Base-by-base conservation (phyloP, 2,329 filamentous ascomycete genomes). In the Trichoderma guizhouense region DNA sequence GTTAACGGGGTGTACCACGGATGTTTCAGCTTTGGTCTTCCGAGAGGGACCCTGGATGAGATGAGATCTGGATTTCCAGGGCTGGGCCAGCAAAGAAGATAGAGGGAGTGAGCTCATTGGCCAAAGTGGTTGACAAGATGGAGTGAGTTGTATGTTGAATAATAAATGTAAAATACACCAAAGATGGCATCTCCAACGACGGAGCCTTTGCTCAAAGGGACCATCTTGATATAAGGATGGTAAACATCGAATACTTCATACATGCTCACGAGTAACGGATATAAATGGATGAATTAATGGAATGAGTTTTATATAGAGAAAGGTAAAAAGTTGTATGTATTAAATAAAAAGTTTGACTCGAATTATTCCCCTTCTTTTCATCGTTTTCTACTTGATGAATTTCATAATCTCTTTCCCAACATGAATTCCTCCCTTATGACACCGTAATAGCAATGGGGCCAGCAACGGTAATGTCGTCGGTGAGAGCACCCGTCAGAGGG, bases 381-480 rank as follows among this genome's bases (percentile, higher is more conserved):
- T 26, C 11, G 7, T 39, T n/a, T 11, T 7, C n/a, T 15, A 47
- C 26, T 51, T 12, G 2, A 21, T 43, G 9, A 26, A 39, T 62
- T 34, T 32, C 30, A 39, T 14, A 39, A 36, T 28, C 34, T 43
- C 24, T 14, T 30, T 5, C 57, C 57, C 5, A n/a, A 14, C 24
- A 43, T 62, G 43, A 51, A 21, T 5, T 15, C 18, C 14, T 9
- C 11, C 4, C 24, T 47, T 66, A 72, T 71, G 71, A 67, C 61
- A 89, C 79, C 63, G 84, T 82, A 79, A 91, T 81, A 67, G 88
- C 86, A 83, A 89, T 86, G 62, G 89, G 88, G 1, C 90, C 91
- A 75, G 91, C 91, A 74, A 93, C 83, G 62, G 90, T 89, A 75
- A 90, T 89, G 69, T 86, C 87, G 80, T 92, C 90, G 3, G 85